Conservation (phyloP, 169 alveolate species). For the Theileria annulata region DNA sequence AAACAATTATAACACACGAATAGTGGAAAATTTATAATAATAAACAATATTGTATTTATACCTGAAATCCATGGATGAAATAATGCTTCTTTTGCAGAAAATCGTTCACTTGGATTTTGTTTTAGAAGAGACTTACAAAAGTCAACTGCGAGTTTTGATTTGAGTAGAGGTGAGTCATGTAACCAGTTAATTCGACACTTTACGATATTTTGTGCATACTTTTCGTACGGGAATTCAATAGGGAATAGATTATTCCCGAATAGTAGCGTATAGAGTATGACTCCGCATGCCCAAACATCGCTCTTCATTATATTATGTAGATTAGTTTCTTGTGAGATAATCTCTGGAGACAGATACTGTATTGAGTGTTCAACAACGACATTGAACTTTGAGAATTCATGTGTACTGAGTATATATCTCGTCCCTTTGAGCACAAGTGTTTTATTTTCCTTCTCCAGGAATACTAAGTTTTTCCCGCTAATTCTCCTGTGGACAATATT, state of each 20-base stretch:
- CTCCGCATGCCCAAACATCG: conserved; percentile 39
- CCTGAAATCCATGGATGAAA: conserved; percentile 26
- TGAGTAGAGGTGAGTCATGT: conserved; percentile 7
- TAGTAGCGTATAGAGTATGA: conserved; percentile 15
- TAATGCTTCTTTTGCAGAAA: conserved; percentile 24
- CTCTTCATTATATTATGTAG: conserved; percentile 6
- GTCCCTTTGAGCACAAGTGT: conserved; percentile 1
- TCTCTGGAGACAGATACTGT: conserved; percentile 31
- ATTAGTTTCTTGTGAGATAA: conserved; percentile 8
- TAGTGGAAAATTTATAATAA: not conserved
- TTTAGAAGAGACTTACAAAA: conserved; percentile 22
- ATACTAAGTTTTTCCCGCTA: conserved; percentile 19
- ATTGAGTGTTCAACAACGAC: conserved; percentile 21
- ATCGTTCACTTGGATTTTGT: not conserved
- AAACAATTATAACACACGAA: not conserved
- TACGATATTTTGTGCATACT: conserved; percentile 17
- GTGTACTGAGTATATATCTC: conserved; percentile 14
- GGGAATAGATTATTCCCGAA: conserved; percentile 15
- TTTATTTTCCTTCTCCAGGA: not conserved
- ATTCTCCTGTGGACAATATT: conserved; percentile 26
- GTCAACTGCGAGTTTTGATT: conserved; percentile 9
- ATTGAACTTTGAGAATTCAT: conserved; percentile 20
- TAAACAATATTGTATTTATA: not conserved
- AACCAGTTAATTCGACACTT: conserved; percentile 18
- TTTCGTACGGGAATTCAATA: conserved; percentile 9